Conservation (phyloP, 345 rosid species). For the Populus deltoides region DNA sequence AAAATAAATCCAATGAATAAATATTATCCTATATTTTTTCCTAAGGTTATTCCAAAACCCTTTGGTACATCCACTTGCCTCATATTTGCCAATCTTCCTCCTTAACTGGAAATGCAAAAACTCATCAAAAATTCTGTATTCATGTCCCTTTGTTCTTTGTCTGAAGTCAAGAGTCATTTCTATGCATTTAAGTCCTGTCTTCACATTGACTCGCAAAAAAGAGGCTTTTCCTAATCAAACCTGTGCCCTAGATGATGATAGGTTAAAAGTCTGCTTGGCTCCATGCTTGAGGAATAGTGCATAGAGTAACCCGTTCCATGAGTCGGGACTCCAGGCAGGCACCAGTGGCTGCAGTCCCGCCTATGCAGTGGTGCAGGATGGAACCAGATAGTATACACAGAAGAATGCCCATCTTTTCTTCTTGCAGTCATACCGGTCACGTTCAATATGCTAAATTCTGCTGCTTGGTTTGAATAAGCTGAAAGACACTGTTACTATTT, state of each 20-base stretch:
- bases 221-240: constrained; percentile 8
- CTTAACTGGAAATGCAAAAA: constrained; percentile 13
- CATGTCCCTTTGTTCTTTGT: not conserved
- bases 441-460: constrained; percentile 26
- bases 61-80: not conserved
- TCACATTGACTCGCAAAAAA: constrained; percentile 14
- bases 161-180: not conserved
- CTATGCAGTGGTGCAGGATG: constrained; percentile 16
- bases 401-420: constrained; percentile 50
- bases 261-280: constrained; percentile 18
- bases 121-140: constrained; percentile 2
- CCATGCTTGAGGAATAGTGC: constrained; percentile 45
- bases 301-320: constrained; percentile 48
- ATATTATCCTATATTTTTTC: not conserved
- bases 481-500: constrained; percentile 22
- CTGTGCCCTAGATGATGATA: constrained; percentile 16
- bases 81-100: not conserved
- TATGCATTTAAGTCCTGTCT: constrained; percentile 20
- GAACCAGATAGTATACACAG: constrained; percentile 33
- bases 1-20: not conserved
- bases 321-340: constrained; percentile 53
- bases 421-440: constrained; percentile 37
- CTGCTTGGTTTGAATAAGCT: constrained; percentile 11
- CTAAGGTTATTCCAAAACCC: constrained; percentile 6
- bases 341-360: constrained; percentile 58